These are phyloP conservation scores for Cryptococcus sp. DNA, from an alignment of 1,284 basidiomycete species.

Conservation along the genomic window DNA sequence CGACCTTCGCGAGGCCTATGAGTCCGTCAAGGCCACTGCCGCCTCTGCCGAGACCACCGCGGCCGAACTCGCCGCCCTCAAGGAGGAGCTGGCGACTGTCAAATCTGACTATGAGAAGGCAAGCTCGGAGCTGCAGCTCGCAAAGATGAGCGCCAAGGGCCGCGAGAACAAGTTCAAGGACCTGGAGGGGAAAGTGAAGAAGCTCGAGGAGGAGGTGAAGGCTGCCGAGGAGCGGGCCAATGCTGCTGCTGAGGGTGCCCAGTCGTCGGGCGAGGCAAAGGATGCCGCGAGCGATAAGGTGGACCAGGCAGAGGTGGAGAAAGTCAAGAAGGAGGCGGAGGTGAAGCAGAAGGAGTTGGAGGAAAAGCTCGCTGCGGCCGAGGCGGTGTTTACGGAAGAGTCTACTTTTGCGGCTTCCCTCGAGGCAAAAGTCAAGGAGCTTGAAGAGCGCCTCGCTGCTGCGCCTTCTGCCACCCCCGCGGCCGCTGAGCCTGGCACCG, in stretches of 20 bases:
- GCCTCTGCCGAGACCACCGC: conserved; percentile 19
- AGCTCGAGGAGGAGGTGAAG: conserved; percentile 14
- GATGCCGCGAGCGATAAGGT: not conserved
- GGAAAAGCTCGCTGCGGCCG: conserved; percentile 21
- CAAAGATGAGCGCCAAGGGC: conserved; percentile 14
- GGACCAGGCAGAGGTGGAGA: not conserved
- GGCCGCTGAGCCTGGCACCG: conserved; percentile 1
- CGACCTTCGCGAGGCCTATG: conserved; percentile 27
- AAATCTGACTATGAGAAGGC: conserved; percentile 29
- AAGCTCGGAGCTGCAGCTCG: conserved; percentile 13
- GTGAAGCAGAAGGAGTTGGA: conserved; percentile 18
- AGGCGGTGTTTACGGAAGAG: conserved; percentile 22
- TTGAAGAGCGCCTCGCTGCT: conserved; percentile 27
- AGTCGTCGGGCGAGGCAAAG: not conserved
- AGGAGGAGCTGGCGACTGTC: conserved; percentile 30
- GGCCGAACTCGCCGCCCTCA: conserved; percentile 24
- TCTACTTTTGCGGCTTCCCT: conserved; percentile 16
- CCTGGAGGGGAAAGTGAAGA: conserved; percentile 17
- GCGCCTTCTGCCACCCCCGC: not conserved
- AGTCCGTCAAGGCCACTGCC: conserved; percentile 23
- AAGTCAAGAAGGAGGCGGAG: conserved; percentile 10
- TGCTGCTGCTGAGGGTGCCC: not conserved
- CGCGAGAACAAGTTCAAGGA: conserved; percentile 19
- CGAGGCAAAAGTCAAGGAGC: conserved; percentile 14
- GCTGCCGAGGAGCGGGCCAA: conserved; percentile 1